Percentiles rank a stretch among this genome's conserved stretches.
phyloP scores from a whole-genome alignment of 2,329 filamentous ascomycete genomes.

The Didymella segeticola region DNA sequence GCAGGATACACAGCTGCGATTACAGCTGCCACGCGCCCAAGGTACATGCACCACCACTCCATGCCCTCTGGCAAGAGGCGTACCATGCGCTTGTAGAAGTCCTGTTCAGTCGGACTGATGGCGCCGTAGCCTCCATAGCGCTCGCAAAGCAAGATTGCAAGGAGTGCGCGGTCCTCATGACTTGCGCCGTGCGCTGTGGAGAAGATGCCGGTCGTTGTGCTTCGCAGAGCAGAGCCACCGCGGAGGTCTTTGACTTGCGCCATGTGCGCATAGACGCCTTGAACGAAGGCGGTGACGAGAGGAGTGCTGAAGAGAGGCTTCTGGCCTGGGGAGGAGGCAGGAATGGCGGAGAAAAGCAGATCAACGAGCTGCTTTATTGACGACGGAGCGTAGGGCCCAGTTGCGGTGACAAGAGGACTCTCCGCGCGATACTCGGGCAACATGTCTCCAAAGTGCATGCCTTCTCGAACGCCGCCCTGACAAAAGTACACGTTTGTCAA shows the following conservation, averaged over 20 bases:
- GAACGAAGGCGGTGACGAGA: constrained; percentile 64
- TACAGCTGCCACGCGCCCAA: constrained; percentile 66
- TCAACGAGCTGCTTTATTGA: constrained; percentile 56
- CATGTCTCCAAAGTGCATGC: constrained; percentile 77
- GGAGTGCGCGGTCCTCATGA: constrained; percentile 72
- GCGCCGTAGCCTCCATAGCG: constrained; percentile 70
- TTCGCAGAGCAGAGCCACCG: constrained; percentile 73
- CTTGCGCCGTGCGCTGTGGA: constrained; percentile 74
- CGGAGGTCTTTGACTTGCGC: constrained; percentile 53
- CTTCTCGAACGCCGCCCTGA: constrained; percentile 86
- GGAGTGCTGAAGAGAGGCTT: constrained; percentile 52
- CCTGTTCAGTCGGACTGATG: constrained; percentile 63
- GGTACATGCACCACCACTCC: constrained; percentile 70
- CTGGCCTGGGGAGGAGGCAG: constrained; percentile 26
- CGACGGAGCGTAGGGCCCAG: constrained; percentile 57
- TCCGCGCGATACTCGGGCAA: constrained; percentile 64
- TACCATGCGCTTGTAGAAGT: constrained; percentile 62
- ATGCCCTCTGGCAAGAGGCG: constrained; percentile 61
- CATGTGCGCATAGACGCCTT: constrained; percentile 62
- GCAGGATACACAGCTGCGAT: constrained; percentile 68
- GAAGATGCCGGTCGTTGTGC: constrained; percentile 72
- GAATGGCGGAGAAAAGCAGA: constrained; percentile 59
- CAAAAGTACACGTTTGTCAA: constrained; percentile 80
- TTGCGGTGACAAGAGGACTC: constrained; percentile 71
- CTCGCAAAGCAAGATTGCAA: constrained; percentile 75